Base-by-base conservation (phyloP, 2,329 filamentous ascomycete species). In the Colletotrichum sp. region DNA sequence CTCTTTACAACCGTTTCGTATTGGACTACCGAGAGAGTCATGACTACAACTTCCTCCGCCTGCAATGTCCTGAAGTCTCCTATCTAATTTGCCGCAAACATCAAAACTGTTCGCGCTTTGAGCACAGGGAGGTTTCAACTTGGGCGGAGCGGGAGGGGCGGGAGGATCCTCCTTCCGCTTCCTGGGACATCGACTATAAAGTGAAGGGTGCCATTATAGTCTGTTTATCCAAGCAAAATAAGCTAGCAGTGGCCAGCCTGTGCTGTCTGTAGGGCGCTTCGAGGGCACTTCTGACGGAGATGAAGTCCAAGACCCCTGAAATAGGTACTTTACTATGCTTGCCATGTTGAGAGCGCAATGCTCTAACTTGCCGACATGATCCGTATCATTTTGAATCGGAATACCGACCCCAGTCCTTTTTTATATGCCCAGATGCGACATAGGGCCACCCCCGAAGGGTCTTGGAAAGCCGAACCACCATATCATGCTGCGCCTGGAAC, bases 251-350 rank as follows among this genome's bases (percentile, higher is more conserved):
- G 16, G 11, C 0, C 5, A 18, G 0, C 5, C 16, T 43, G 8
- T 43, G 36, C 16, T 8, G 16, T 9, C 15, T 0, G 1, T 5
- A 38, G 36, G 7, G 4, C 0, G 36, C 2, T 0, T 18, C 8
- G 36, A 2, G 12, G 13, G 33, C 33, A 38, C 8, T 38, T 38
- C 2, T 18, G 16, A 43, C 2, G 36, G 36, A 38, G 8, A 43
- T 43, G 16, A 1, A 11, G 36, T 43, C 16, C 36, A 18, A 43
- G 36, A 6, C 8, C 1, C 0, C 8, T 38, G 5, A 6, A 0
- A 11, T 18, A n/a, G n/a, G n/a, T n/a, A 9, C 2, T 3, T 38
- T 43, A 1, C 36, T 43, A 1, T 43, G 5, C n/a, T 43, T 43
- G 38, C 8, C 38, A 43, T 43, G 38, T 8, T n/a, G 0, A n/a